Evolutionary conservation across 2,329 filamentous ascomycete genomes (phyloP), one percentile per base, ranked within the genome.

Genomic region (Xenosphaeropsis pyriputrescens): DNA sequence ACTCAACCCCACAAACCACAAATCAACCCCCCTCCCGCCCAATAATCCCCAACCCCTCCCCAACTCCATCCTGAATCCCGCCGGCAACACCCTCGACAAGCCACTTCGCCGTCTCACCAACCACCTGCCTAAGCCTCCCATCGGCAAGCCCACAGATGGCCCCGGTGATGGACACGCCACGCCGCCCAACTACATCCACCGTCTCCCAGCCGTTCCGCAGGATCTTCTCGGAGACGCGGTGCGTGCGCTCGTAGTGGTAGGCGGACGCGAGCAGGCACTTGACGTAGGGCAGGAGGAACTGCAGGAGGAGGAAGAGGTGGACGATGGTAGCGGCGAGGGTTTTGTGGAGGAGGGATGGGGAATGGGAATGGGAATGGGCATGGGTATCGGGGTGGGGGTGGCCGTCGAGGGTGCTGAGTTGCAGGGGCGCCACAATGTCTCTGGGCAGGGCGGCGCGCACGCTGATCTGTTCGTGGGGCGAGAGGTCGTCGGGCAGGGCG

Each of bases 51-150:
- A 74, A 59, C 0, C 71, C 71, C 42, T 74, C 66, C 2, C 63
- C 65, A 29, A 68, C 60, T 5, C 80, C 77, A 46, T 84, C 75
- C 47, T 75, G 73, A 32, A 85, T 60, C 0, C 80, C 81, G 12
- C 74, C 76, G 2, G 73, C 67, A 36, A 85, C 59, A 15, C 75
- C 71, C 43, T 77, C 67, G 1, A 80, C 55, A 48, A 74, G 68
- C 72, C 78, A 85, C 3, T 67, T 53, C 2, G 68, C 64, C 8
- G 70, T 50, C 22, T 72, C 68, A 14, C 68, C 63, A 16, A 82
- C 51, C 3, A 64, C 60, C 43, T 73, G 65, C 0, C 76, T 75
- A n/a, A 81, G 58, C 42, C 65, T 70, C 0, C 79, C 79, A 41
- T 81, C 72, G 16, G 77, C 71, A 57, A 81, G 66, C 33, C 65